A percentile compares a stretch with the other conserved stretches of the same genome.
These are phyloP conservation scores for Chrysosphaeria jannelii DNA, from an alignment of 2,329 filamentous ascomycete genomes.

Conservation along the genomic window DNA sequence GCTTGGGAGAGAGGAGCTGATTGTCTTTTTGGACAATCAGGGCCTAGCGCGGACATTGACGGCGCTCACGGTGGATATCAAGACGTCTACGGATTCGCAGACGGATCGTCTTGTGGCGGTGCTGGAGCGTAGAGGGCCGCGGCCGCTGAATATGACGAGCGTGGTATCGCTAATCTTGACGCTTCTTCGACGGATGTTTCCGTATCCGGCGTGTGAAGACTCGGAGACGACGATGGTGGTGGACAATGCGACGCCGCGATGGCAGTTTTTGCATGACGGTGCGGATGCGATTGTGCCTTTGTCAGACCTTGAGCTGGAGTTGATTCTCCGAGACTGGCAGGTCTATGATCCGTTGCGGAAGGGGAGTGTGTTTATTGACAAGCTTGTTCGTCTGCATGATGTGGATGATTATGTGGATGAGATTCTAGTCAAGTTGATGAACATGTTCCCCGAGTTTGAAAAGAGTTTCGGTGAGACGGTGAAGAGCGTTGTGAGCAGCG, in stretches of 20 bases:
- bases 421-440: slow-evolving; percentile 26
- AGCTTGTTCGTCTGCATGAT: slow-evolving; percentile 31
- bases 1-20: slow-evolving; percentile 26
- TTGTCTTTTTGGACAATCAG: slow-evolving; percentile 25
- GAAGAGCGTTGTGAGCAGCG: too few species aligned
- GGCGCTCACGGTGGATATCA: slow-evolving; percentile 27
- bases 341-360: slow-evolving; percentile 1
- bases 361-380: slow-evolving; percentile 28
- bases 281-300: slow-evolving; percentile 4
- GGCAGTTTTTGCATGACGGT: slow-evolving; percentile 5
- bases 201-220: not conserved
- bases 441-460: slow-evolving; percentile 19
- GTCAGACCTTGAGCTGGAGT: slow-evolving; percentile 3
- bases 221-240: slow-evolving; percentile 12
- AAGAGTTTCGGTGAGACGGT: slow-evolving; percentile 21
- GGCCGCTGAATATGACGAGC: slow-evolving; percentile 20
- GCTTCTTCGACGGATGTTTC: slow-evolving; percentile 12
- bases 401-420: slow-evolving; percentile 18
- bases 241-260: slow-evolving; percentile 6
- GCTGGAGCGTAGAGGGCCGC: slow-evolving; percentile 21
- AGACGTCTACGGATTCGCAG: slow-evolving; percentile 18
- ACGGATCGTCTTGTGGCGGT: slow-evolving; percentile 22
- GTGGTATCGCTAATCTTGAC: slow-evolving; percentile 19
- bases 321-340: slow-evolving; percentile 6
- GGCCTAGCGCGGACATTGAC: slow-evolving; percentile 27